Base-by-base conservation (phyloP, 495 filamentous ascomycete species). In the Penicillium egyptiacum region DNA sequence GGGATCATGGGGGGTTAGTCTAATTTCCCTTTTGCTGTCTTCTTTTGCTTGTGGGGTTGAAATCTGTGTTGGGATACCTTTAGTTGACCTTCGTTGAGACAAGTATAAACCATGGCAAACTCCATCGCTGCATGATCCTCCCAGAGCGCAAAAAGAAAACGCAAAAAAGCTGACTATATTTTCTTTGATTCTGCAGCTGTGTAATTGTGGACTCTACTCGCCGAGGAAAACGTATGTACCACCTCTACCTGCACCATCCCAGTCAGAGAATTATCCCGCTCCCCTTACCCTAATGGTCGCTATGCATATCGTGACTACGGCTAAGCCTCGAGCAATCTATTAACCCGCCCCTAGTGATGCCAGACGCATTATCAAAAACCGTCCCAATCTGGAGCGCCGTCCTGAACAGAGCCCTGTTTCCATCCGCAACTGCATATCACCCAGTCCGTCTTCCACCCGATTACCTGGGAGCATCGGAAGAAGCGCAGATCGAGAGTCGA, bases 131-230 rank as follows among this genome's bases (percentile, higher is more conserved):
- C 19, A 45, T 26, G 11, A 53, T 23, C 6, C 17, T 23, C 16
- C 3, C 19, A 28, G 23, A 8, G 14, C 28, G 16, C 39, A 14
- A 9, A 42, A 48, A 20, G 25, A 31, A 14, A 50, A 10, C 6
- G 9, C 35, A 43, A 44, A 19, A 26, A 41, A 43, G 46, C 60
- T 48, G 25, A 26, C 23, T 39, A 4, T 10, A 60, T 63, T 25
- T 25, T n/a, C 54, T 35, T 16, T 35, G 3, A 14, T 33, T 35
- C 25, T 57, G 49, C 67, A 91, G 90, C 30, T 92, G 88, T 69
- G 88, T 98, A 61, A 87, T 98, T 45, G 90, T 96, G 37, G 94
- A 98, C 73, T 96, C 92, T n/a, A 98, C 93, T 1, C 79, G 92
- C 49, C 78, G 92, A 50, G 93, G 93, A 11, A 98, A 98, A 78